A percentile compares a stretch with the other conserved stretches of the same genome.
phyloP scores from a whole-genome alignment of 192 early-diverging fungal genomes.

The Backusella australiensis region DNA sequence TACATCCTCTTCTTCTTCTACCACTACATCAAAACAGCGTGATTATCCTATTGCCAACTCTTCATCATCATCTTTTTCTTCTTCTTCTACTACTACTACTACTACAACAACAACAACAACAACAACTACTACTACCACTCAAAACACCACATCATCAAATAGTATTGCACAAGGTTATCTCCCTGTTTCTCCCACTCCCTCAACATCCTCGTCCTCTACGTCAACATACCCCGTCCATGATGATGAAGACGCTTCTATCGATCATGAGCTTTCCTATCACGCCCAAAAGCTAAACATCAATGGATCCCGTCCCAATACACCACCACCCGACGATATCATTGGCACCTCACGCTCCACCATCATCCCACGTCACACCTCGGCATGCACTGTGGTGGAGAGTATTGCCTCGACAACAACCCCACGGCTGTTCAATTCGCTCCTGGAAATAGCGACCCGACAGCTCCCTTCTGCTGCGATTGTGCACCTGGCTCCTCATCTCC shows the following conservation, averaged over 20 bases:
- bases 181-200: background rate
- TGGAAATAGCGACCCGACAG: slow-evolving; percentile 42
- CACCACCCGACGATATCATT: background rate
- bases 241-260: slow-evolving; percentile 34
- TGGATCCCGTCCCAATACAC: slow-evolving; percentile 16
- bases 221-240: background rate
- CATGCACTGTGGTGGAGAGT: background rate
- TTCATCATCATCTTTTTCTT: background rate
- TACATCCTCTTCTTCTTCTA: background rate
- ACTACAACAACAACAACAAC: background rate
- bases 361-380: background rate
- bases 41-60: background rate
- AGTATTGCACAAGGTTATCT: no score
- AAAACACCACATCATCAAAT: no score
- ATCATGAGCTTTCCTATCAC: slow-evolving; percentile 31
- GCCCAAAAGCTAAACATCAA: slow-evolving; percentile 31
- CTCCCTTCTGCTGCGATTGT: slow-evolving; percentile 8
- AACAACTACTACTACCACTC: no score
- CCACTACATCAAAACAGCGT: background rate
- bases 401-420: background rate
- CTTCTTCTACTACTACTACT: background rate
- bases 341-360: slow-evolving; percentile 4
- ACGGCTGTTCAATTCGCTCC: slow-evolving; percentile 39
- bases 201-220: background rate
- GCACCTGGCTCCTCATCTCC: background rate